A percentile compares a stretch with the other conserved stretches of the same genome.
Evolutionary conservation across 2,329 filamentous ascomycete genomes (phyloP).

Genomic region (Clonostachys chloroleuca): DNA sequence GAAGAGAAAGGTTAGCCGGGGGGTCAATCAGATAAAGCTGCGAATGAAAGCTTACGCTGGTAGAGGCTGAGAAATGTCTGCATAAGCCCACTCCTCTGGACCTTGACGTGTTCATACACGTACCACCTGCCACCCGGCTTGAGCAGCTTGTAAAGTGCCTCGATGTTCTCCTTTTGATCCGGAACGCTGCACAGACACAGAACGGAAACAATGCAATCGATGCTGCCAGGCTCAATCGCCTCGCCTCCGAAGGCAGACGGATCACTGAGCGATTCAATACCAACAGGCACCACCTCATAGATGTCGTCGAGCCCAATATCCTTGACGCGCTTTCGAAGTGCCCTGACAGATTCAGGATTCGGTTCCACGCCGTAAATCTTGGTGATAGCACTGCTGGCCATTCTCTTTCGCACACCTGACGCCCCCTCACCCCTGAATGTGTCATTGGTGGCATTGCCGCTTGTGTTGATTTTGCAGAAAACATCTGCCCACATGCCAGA

Average conservation of each 20-base stretch:
- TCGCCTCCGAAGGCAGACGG: constrained; percentile 30
- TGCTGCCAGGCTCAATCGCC: constrained; percentile 41
- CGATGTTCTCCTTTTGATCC: constrained; percentile 49
- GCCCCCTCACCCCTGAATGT: constrained; percentile 5
- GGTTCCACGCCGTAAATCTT: constrained; percentile 63
- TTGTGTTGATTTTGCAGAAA: constrained; percentile 27
- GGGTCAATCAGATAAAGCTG: not conserved
- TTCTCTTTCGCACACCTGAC: constrained; percentile 4
- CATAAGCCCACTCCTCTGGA: constrained; percentile 27
- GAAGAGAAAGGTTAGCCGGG: not conserved
- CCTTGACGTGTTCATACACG: constrained; percentile 55
- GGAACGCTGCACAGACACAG: constrained; percentile 62
- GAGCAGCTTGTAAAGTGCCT: constrained; percentile 49
- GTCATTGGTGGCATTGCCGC: not conserved
- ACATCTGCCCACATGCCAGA: constrained; percentile 56
- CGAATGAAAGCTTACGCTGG: constrained; percentile 38
- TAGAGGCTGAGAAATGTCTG: constrained; percentile 30
- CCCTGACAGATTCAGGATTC: constrained; percentile 46
- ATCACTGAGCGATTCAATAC: constrained; percentile 52
- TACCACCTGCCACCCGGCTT: constrained; percentile 61
- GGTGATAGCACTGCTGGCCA: constrained; percentile 26
- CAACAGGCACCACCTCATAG: constrained; percentile 59
- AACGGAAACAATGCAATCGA: constrained; percentile 57
- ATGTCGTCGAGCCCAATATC: constrained; percentile 48
- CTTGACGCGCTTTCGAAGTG: constrained; percentile 38